phyloP scores from a whole-genome alignment of 2,329 filamentous ascomycete species.

The Cladorrhinum sp. region DNA sequence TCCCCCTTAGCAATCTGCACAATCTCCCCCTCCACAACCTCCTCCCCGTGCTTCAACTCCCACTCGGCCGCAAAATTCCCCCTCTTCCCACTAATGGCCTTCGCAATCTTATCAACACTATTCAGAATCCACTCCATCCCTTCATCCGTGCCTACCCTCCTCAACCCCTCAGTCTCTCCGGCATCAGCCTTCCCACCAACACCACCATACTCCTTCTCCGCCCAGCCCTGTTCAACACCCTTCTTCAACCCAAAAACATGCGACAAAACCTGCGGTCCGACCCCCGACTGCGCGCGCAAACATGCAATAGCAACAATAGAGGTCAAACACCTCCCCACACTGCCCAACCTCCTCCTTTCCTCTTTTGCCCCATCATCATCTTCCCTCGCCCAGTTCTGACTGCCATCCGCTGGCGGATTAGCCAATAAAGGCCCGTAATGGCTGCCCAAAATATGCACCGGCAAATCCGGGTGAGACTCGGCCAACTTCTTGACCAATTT shows the following conservation, averaged over 20 bases:
- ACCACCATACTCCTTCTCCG: slow-evolving; percentile 32
- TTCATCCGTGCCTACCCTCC: slow-evolving; percentile 41
- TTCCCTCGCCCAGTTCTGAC: too few relatives aligned
- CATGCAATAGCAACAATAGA: slow-evolving; percentile 72
- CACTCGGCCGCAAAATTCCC: slow-evolving; percentile 37
- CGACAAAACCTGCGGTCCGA: slow-evolving; percentile 76
- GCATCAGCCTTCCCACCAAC: slow-evolving; percentile 29
- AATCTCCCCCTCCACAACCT: not conserved
- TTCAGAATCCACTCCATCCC: slow-evolving; percentile 46
- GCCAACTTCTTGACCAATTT: slow-evolving; percentile 71
- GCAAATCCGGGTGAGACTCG: slow-evolving; percentile 75
- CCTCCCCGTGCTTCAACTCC: slow-evolving; percentile 27
- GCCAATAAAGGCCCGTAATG: slow-evolving; percentile 74
- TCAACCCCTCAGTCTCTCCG: slow-evolving; percentile 34
- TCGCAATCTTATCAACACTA: slow-evolving; percentile 44
- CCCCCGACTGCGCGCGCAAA: slow-evolving; percentile 73
- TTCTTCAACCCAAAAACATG: slow-evolving; percentile 80
- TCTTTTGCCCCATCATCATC: slow-evolving; percentile 29
- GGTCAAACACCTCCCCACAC: slow-evolving; percentile 68
- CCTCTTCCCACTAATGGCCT: slow-evolving; percentile 43
- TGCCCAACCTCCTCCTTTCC: slow-evolving; percentile 42
- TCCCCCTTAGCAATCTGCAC: not conserved
- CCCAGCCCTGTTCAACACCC: slow-evolving; percentile 65
- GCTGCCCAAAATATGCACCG: slow-evolving; percentile 71
- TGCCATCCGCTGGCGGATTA: slow-evolving; percentile 48